Evolutionary conservation across 345 rosid species (phyloP).

Genomic region (Citrus inodora): DNA sequence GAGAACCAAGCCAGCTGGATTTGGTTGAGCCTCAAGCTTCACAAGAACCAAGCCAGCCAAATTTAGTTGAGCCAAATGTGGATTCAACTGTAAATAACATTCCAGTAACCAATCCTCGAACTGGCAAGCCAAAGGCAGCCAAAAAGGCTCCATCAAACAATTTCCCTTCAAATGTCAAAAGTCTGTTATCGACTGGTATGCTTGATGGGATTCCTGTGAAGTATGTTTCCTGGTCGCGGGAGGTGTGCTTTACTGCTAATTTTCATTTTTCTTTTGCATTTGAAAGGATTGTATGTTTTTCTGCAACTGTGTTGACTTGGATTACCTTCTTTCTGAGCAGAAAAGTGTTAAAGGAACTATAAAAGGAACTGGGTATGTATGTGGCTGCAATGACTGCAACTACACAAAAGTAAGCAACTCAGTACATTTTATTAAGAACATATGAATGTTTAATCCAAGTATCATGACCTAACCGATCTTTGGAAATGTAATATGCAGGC

Average conservation of each 20-base stretch:
- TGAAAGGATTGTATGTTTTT: background rate
- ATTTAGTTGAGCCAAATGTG: constrained; percentile 22
- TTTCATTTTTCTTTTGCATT: background rate
- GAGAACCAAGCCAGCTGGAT: background rate
- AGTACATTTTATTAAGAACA: background rate
- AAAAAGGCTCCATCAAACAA: constrained; percentile 46
- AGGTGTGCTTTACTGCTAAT: constrained; percentile 33
- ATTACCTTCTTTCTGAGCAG: constrained; percentile 21
- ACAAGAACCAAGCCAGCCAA: constrained; percentile 23
- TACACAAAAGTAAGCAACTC: constrained; percentile 37
- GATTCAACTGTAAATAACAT: constrained; percentile 24
- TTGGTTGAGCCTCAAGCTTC: background rate
- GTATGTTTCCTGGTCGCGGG: constrained; percentile 66
- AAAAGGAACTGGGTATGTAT: constrained; percentile 53
- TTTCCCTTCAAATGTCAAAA: constrained; percentile 70
- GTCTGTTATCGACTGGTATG: constrained; percentile 68
- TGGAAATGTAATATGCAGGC: constrained; percentile 32
- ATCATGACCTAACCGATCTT: background rate
- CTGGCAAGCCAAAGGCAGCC: constrained; percentile 35
- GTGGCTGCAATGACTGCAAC: constrained; percentile 58
- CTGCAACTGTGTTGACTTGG: background rate
- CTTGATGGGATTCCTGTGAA: constrained; percentile 64
- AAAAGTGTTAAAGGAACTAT: constrained; percentile 47
- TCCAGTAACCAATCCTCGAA: constrained; percentile 19
- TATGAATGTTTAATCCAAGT: background rate